Percentiles rank a stretch among this genome's conserved stretches.
These are phyloP conservation scores for Hygrophoropsis aurantiaca DNA, from an alignment of 768 basidiomycete species.

Conservation along the genomic window DNA sequence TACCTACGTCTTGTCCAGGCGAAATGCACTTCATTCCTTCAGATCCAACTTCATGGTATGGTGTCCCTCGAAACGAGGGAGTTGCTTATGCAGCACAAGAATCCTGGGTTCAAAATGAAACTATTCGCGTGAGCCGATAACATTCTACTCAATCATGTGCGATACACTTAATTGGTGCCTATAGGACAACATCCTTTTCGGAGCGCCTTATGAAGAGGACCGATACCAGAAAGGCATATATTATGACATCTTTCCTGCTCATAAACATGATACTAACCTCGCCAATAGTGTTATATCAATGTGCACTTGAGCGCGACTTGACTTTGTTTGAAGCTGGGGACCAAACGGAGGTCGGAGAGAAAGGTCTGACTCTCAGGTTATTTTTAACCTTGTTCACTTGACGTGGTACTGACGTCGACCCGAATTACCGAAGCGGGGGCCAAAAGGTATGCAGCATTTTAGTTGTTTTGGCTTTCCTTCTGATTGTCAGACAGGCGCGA, in stretches of 20 bases:
- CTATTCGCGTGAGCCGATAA: slow-evolving; percentile 48
- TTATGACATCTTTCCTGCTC: no score
- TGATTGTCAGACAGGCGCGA: slow-evolving; percentile 35
- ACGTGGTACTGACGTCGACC: background rate
- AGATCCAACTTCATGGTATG: slow-evolving; percentile 58
- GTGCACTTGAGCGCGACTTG: slow-evolving; percentile 43
- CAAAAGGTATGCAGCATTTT: slow-evolving; percentile 50
- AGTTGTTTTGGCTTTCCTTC: background rate
- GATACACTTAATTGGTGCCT: background rate
- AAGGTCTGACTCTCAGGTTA: slow-evolving; percentile 54
- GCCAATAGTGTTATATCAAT: slow-evolving; percentile 33
- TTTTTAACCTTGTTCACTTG: background rate
- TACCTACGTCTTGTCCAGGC: slow-evolving; percentile 8
- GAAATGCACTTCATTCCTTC: slow-evolving; percentile 65
- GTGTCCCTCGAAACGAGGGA: slow-evolving; percentile 64
- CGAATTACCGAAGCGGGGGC: slow-evolving; percentile 36
- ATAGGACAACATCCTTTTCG: slow-evolving; percentile 49
- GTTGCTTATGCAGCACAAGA: slow-evolving; percentile 83
- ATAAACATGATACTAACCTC: background rate
- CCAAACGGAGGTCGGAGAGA: slow-evolving; percentile 69
- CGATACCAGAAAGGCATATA: slow-evolving; percentile 38
- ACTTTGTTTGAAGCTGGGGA: slow-evolving; percentile 57
- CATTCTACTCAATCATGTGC: no score
- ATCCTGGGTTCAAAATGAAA: slow-evolving; percentile 81
- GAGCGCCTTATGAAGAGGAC: slow-evolving; percentile 38